phyloP scores from a whole-genome alignment of 192 early-diverging fungal genomes.

The Phlyctochytrium bullatum region DNA sequence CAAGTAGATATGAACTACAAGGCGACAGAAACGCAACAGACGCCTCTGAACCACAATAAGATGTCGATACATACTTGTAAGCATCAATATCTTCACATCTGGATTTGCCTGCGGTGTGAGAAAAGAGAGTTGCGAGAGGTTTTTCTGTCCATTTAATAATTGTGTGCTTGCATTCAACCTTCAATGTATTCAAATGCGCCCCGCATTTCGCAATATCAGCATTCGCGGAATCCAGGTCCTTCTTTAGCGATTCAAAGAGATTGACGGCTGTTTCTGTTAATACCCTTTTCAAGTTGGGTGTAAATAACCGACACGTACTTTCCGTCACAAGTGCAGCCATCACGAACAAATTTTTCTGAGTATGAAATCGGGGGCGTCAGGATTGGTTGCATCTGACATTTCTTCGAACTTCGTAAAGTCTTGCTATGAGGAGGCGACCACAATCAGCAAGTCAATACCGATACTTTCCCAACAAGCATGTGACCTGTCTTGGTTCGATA shows the following conservation, averaged over 20 bases:
- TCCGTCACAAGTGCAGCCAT: no score
- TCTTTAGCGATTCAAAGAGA: constrained; percentile 57
- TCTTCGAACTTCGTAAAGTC: not conserved
- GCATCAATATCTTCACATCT: constrained; percentile 44
- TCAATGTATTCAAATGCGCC: constrained; percentile 61
- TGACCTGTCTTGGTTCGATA: not conserved
- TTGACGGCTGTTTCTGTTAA: constrained; percentile 22
- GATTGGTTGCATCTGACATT: not conserved
- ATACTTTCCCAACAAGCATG: not conserved
- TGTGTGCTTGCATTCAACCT: constrained; percentile 44
- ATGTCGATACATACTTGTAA: constrained; percentile 47
- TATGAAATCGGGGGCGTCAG: not conserved
- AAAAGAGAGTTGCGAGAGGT: constrained; percentile 45
- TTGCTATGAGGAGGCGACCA: not conserved
- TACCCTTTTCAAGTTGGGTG: no score
- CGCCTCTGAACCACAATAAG: not conserved
- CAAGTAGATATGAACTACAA: no score
- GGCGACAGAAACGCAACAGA: not conserved
- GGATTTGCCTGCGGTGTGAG: constrained; percentile 27
- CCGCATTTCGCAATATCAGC: constrained; percentile 70
- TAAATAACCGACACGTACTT: no score
- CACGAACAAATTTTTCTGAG: no score
- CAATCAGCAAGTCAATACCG: not conserved
- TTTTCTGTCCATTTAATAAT: constrained; percentile 26
- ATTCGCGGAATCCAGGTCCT: constrained; percentile 63